Evolutionary conservation across 805 yeast genomes (phyloP).

Genomic region (Teunomyces aglyptinius): DNA sequence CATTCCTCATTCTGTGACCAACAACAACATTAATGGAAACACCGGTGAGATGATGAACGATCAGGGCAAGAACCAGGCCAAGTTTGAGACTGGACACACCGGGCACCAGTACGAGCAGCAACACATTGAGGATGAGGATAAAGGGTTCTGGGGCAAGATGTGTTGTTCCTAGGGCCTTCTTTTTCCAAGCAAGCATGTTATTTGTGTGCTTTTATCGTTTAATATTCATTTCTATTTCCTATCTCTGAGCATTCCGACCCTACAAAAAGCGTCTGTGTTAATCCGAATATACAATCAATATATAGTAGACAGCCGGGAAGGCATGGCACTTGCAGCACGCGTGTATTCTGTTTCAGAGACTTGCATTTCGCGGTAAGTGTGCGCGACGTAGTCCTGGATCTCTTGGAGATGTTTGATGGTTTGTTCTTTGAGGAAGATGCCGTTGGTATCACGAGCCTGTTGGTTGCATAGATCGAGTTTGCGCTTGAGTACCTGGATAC

Average conservation of each 20-base stretch:
- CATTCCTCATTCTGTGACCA: constrained; percentile 21
- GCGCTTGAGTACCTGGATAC: constrained; percentile 25
- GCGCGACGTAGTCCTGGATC: constrained; percentile 21
- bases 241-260: not conserved
- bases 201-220: not conserved
- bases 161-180: constrained; percentile 35
- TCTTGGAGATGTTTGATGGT: constrained; percentile 18
- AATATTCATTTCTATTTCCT: constrained; percentile 3
- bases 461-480: constrained; percentile 23
- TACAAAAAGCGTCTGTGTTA: not conserved
- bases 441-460: constrained; percentile 10
- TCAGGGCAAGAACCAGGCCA: constrained; percentile 14
- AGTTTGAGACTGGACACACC: constrained; percentile 12
- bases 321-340: constrained; percentile 3
- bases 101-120: constrained; percentile 39
- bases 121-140: constrained; percentile 33
- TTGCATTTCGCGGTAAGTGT: constrained; percentile 34
- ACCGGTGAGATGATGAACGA: constrained; percentile 12
- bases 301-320: not conserved
- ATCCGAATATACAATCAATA: constrained; percentile 3
- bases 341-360: constrained; percentile 17
- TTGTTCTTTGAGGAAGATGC: constrained; percentile 24
- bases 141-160: constrained; percentile 43
- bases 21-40: constrained; percentile 17
- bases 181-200: not conserved